Base-by-base conservation (phyloP, 768 basidiomycete species). In the Lactarius tabidus region DNA sequence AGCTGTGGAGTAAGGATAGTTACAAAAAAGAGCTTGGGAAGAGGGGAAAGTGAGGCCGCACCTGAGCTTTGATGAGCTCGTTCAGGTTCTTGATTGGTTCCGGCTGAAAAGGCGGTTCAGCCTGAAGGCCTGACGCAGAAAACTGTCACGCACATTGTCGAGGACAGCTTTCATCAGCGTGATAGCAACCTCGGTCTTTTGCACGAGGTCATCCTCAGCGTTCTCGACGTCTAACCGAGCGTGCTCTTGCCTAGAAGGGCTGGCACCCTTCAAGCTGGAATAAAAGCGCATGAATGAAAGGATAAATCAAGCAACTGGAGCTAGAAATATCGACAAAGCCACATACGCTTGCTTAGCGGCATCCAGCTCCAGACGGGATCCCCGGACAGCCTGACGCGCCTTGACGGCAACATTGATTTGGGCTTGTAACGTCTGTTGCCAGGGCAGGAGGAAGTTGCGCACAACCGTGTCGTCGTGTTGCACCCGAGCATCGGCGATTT, bases 81-180 rank as follows among this genome's bases (percentile, higher is more conserved):
- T 94, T 93, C 62, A 98, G 76, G 78, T 96, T 93, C 85, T 92
- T 95, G 74, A 99, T 77, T 4, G 97, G 93, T 77, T 98, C 96
- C 43, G 97, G 97, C 94, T 96, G 70, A 28, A 51, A 55, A 10
- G 51, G 59, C 6, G 57, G 38, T 53, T 38, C 69, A 35, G 54
- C 10, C 45, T 9, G 14, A 48, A 62, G 54, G 41, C n/a, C 3
- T 10, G n/a, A 35, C 6, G 12, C 31, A 43, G 45, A 6, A 45
- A 23, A 9, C 9, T 60, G 63, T 51, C 28, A 80, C 90, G 61
- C 69, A 97, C 95, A 77, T 98, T 98, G 71, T 98, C 96, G 43
- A 99, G 82, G 18, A 98, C 96, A n/a, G 92, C 90, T 81, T 96
- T 96, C 95, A 97, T 96, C 52, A 94, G 83, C 2, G 90, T 91